A percentile compares a stretch with the other conserved stretches of the same genome.
Conservation (phyloP, 768 basidiomycete genomes). For the Kwoniella pini region DNA sequence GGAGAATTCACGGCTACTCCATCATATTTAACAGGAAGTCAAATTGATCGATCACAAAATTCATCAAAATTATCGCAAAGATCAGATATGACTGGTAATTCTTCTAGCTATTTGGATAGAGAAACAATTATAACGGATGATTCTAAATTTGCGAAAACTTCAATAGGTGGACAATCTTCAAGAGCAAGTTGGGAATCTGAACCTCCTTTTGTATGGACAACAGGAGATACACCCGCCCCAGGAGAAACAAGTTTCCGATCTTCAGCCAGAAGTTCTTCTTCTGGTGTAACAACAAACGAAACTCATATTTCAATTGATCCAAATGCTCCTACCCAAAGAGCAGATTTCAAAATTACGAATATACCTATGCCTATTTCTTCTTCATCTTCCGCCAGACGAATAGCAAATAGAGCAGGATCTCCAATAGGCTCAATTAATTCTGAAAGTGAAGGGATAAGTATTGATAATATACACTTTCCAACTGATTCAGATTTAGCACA, state of each 20-base stretch:
- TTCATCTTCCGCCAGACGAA: not conserved
- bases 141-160: conserved; percentile 11
- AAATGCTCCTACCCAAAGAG: conserved; percentile 24
- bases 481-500: conserved; percentile 44
- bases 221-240: conserved; percentile 16
- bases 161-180: conserved; percentile 11
- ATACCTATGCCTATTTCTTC: conserved; percentile 14
- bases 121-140: conserved; percentile 17
- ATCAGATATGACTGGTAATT: conserved; percentile 9
- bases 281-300: conserved; percentile 12
- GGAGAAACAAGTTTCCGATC: conserved; percentile 9
- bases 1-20: conserved; percentile 19
- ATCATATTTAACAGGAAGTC: conserved; percentile 13
- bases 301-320: conserved; percentile 5
- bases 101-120: conserved; percentile 1
- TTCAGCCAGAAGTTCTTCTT: conserved; percentile 1
- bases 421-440: conserved; percentile 8
- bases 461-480: conserved; percentile 48
- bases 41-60: conserved; percentile 15
- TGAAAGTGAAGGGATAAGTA: conserved; percentile 23
- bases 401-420: not conserved
- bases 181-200: conserved; percentile 47
- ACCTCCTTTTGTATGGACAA: conserved; percentile 41
- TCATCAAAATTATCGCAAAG: conserved; percentile 19
- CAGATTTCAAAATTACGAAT: conserved; percentile 26